A percentile compares a stretch with the other conserved stretches of the same genome.
Evolutionary conservation across 2,329 filamentous ascomycete genomes (phyloP).

Genomic region (Ceratocystis eucalypticola): DNA sequence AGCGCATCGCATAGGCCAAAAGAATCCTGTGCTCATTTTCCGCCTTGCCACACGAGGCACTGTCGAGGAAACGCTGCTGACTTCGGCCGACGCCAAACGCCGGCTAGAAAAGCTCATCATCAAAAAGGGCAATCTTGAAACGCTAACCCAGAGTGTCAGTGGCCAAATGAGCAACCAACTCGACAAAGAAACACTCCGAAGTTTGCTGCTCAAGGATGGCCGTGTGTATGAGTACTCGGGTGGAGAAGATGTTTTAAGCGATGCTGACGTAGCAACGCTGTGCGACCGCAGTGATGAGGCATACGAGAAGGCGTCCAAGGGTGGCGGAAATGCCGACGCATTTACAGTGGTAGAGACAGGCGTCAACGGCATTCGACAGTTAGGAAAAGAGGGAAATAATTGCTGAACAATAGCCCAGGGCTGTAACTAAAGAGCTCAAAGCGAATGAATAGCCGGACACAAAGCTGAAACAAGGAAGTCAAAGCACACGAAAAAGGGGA

Average conservation of each 20-base stretch:
- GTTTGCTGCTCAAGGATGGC: constrained; percentile 59
- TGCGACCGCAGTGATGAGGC: constrained; percentile 59
- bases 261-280: constrained; percentile 62
- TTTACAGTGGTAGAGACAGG: constrained; percentile 75
- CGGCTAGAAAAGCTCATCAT: constrained; percentile 90
- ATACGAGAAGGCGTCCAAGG: constrained; percentile 60
- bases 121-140: constrained; percentile 74
- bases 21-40: constrained; percentile 80
- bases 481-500: too few species aligned
- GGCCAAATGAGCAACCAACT: constrained; percentile 38
- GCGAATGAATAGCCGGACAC: not conserved
- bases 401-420: not conserved
- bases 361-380: constrained; percentile 34
- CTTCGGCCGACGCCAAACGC: constrained; percentile 82
- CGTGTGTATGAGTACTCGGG: constrained; percentile 45
- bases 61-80: constrained; percentile 74
- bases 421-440: too few species aligned
- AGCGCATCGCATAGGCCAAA: constrained; percentile 89
- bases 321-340: constrained; percentile 54
- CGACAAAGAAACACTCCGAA: constrained; percentile 47
- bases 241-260: constrained; percentile 51
- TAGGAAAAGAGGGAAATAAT: not conserved
- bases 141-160: constrained; percentile 49
- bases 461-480: too few species aligned
- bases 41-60: constrained; percentile 86